These are phyloP conservation scores for Heterotrichella gracilis DNA, from an alignment of 352 stramenopile species.

Conservation along the genomic window DNA sequence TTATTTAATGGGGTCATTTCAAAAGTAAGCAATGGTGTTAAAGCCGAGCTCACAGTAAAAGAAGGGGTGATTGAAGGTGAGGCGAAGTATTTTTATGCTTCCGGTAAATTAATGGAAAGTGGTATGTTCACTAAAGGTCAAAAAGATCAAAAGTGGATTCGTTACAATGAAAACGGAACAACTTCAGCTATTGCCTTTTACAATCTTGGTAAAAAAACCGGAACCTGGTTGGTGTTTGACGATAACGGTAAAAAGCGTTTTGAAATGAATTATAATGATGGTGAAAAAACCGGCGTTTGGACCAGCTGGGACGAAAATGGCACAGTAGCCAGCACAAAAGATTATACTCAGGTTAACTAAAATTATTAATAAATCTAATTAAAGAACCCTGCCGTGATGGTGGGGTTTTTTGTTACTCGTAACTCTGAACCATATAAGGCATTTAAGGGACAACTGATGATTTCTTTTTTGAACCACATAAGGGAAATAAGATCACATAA, in stretches of 20 bases:
- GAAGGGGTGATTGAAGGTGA: background rate
- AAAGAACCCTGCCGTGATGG: no score
- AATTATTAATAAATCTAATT: no score
- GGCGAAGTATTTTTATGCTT: background rate
- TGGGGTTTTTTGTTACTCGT: no score
- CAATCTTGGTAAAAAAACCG: constrained; percentile 2
- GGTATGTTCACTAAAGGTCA: constrained; percentile 5
- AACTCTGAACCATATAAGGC: no score
- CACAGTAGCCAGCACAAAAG: background rate
- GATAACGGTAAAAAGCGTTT: background rate
- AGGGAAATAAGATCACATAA: no score
- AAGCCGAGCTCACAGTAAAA: background rate
- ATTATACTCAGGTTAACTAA: background rate
- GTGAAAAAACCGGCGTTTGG: background rate
- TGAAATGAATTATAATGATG: constrained; percentile 9
- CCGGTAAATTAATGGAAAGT: background rate
- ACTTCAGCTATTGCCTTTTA: background rate
- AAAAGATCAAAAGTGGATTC: background rate
- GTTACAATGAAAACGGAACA: background rate
- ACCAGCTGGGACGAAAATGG: background rate
- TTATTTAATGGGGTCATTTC: background rate
- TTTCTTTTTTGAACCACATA: no score
- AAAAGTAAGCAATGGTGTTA: background rate
- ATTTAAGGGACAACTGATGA: no score
- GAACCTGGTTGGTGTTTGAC: background rate